These are phyloP conservation scores for Alopecurus myosuroides DNA, from an alignment of 176 grass and related monocot species.

Conservation along the genomic window DNA sequence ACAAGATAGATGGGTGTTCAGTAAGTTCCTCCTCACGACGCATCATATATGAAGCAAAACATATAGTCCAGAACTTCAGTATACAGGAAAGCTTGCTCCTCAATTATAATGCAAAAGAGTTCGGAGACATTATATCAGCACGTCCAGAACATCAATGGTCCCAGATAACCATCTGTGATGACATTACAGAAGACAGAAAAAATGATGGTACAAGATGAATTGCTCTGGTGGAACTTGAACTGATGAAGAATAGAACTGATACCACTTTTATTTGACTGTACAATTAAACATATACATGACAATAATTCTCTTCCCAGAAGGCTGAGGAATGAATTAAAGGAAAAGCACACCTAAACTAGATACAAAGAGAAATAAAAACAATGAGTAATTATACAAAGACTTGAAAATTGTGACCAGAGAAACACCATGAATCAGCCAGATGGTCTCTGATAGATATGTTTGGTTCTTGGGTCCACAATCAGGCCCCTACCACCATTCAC, in stretches of 20 bases:
- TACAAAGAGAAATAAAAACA: constrained; percentile 25
- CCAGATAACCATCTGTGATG: neutral
- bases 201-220: constrained; percentile 1
- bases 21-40: neutral
- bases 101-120: neutral
- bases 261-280: constrained; percentile 27
- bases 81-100: neutral
- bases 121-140: neutral
- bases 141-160: neutral
- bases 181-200: neutral
- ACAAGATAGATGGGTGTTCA: neutral
- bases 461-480: constrained; percentile 95
- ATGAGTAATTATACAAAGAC: constrained; percentile 18
- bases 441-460: constrained; percentile 92
- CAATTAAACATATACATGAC: constrained; percentile 28
- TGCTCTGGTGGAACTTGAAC: neutral
- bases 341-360: constrained; percentile 30
- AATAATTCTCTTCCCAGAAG: constrained; percentile 4
- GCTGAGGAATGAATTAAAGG: constrained; percentile 32
- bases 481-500: constrained; percentile 91
- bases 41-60: neutral
- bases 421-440: constrained; percentile 41
- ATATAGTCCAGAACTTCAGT: neutral
- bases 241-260: neutral
- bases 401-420: constrained; percentile 9